These are phyloP conservation scores for Penicillium malachiteum DNA, from an alignment of 495 filamentous ascomycete genomes.

Conservation along the genomic window DNA sequence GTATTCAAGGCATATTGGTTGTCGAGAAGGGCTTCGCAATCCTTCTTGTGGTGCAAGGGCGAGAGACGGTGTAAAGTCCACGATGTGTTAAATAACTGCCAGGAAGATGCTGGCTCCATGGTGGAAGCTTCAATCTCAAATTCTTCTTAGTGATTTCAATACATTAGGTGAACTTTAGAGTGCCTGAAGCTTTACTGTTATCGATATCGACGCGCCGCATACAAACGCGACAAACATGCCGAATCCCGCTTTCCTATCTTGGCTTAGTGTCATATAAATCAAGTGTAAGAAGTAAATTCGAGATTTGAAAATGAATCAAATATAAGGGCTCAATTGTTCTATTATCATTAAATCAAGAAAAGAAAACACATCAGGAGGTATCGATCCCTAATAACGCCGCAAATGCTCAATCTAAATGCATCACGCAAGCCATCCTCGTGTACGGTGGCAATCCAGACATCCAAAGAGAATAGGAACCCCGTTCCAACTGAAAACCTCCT, in stretches of 20 bases:
- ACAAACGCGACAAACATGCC: slow-evolving; percentile 19
- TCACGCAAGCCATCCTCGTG: slow-evolving; percentile 38
- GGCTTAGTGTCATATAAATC: background rate
- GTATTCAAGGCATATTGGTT: slow-evolving; percentile 39
- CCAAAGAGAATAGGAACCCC: slow-evolving; percentile 39
- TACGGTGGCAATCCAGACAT: slow-evolving; percentile 33
- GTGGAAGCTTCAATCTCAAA: background rate
- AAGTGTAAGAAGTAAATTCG: background rate
- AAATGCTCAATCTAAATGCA: slow-evolving; percentile 10
- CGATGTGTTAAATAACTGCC: slow-evolving; percentile 52
- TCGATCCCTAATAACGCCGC: slow-evolving; percentile 9
- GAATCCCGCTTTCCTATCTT: background rate
- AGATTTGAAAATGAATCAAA: background rate
- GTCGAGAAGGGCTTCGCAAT: slow-evolving; percentile 38
- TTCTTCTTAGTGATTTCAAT: background rate
- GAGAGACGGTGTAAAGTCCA: slow-evolving; percentile 58
- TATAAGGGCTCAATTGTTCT: too few relatives aligned
- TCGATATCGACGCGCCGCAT: slow-evolving; percentile 22
- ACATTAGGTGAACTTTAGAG: background rate
- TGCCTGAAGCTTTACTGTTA: slow-evolving; percentile 1
- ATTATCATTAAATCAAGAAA: too few relatives aligned
- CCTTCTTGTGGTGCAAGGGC: slow-evolving; percentile 49
- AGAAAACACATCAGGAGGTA: background rate
- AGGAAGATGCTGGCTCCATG: slow-evolving; percentile 28
- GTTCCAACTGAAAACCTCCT: slow-evolving; percentile 34